Conservation (phyloP, 2,329 filamentous ascomycete species). For the Curvularia sp. region DNA sequence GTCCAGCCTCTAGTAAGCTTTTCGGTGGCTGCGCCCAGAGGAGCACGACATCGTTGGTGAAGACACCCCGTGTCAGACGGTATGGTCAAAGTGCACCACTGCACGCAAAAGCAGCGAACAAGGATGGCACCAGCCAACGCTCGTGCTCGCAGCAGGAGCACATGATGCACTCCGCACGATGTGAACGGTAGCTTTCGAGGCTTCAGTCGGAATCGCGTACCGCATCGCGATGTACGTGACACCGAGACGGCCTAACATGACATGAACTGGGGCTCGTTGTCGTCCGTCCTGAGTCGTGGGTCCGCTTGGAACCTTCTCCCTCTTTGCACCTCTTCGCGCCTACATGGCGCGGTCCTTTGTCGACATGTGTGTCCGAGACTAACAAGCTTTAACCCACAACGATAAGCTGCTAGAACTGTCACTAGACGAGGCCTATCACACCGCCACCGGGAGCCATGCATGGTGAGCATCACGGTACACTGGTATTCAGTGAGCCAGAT, state of each 20-base stretch:
- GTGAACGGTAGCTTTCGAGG: conserved; percentile 21
- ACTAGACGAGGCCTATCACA: conserved; percentile 24
- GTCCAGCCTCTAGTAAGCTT: conserved; percentile 30
- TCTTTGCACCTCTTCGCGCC: conserved; percentile 15
- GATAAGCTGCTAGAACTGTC: conserved; percentile 25
- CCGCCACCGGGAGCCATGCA: conserved; percentile 26
- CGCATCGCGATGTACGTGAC: conserved; percentile 21
- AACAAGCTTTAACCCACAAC: conserved; percentile 16
- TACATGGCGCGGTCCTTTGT: conserved; percentile 28
- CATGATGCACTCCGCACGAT: conserved; percentile 25
- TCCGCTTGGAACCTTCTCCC: conserved; percentile 10
- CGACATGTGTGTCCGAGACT: conserved; percentile 26
- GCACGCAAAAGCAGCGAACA: conserved; percentile 34
- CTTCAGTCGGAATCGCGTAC: conserved; percentile 29
- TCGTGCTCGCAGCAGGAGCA: conserved; percentile 11
- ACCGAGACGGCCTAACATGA: conserved; percentile 18
- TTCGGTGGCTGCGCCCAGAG: conserved; percentile 20
- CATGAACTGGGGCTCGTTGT: conserved; percentile 15
- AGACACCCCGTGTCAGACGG: not conserved
- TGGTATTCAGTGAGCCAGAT: conserved; percentile 16
- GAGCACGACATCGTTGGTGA: conserved; percentile 17
- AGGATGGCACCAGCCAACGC: conserved; percentile 23
- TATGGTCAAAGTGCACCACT: conserved; percentile 1
- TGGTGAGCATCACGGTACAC: conserved; percentile 25
- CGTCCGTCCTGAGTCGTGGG: conserved; percentile 21